phyloP scores from a whole-genome alignment of 345 rosid genomes.

The Ricinus communis region DNA sequence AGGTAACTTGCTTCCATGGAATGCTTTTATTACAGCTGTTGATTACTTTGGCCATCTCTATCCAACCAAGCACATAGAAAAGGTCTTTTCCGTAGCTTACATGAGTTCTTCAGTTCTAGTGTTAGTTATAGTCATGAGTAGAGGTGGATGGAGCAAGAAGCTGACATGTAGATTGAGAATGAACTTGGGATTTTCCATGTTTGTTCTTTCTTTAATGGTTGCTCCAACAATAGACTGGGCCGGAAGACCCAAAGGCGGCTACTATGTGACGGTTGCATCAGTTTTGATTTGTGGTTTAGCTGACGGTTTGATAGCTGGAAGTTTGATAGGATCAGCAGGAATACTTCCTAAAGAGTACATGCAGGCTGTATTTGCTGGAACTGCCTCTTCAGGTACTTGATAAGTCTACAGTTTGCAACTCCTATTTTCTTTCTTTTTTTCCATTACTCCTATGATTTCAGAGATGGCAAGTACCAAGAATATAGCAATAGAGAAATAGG shows the following conservation, averaged over 20 bases:
- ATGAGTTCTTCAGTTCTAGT: conserved; percentile 74
- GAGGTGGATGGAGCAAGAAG: conserved; percentile 57
- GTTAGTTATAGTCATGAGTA: conserved; percentile 54
- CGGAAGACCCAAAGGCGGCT: conserved; percentile 38
- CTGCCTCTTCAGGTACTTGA: conserved; percentile 83
- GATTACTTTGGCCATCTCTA: conserved; percentile 78
- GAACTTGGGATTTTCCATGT: conserved; percentile 81
- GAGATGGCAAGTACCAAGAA: background rate
- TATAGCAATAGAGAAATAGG: background rate
- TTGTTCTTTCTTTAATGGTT: conserved; percentile 66
- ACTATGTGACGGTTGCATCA: conserved; percentile 50
- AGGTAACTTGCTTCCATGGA: conserved; percentile 96
- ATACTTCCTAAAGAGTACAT: conserved; percentile 84
- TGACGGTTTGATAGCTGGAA: conserved; percentile 85
- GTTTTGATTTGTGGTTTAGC: conserved; percentile 81
- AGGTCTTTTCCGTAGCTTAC: conserved; percentile 87
- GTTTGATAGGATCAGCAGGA: conserved; percentile 83
- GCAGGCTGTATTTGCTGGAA: conserved; percentile 96
- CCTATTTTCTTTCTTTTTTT: background rate
- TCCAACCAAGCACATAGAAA: conserved; percentile 68
- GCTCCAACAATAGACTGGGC: conserved; percentile 67
- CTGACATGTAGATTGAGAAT: conserved; percentile 56
- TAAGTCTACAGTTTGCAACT: background rate
- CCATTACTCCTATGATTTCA: background rate
- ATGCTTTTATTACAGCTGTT: conserved; percentile 82